These are phyloP conservation scores for Podaxis pistillaris DNA, from an alignment of 768 basidiomycete genomes.

Conservation along the genomic window DNA sequence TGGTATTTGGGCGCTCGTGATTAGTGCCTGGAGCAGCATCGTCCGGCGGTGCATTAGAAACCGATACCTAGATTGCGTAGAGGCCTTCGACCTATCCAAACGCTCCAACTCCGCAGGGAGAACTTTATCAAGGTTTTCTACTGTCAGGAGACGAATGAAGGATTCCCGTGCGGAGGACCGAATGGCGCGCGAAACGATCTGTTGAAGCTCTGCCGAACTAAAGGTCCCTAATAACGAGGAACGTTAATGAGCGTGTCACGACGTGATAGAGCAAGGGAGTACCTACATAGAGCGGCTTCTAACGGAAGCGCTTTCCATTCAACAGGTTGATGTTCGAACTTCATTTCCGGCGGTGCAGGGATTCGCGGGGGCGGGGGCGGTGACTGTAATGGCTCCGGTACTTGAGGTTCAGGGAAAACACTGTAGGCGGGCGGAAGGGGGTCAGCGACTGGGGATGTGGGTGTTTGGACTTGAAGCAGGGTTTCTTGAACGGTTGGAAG, in stretches of 20 bases:
- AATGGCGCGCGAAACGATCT: slow-evolving; percentile 71
- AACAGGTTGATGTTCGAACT: slow-evolving; percentile 57
- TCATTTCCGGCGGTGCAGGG: slow-evolving; percentile 47
- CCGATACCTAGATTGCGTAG: slow-evolving; percentile 64
- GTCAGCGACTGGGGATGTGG: slow-evolving; percentile 5
- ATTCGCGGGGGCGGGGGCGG: slow-evolving; percentile 33
- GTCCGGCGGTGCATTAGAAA: slow-evolving; percentile 66
- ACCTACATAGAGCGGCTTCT: slow-evolving; percentile 61
- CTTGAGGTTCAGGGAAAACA: slow-evolving; percentile 6
- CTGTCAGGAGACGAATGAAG: slow-evolving; percentile 66
- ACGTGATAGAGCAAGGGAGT: not conserved
- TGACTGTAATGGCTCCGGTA: slow-evolving; percentile 7
- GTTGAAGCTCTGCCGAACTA: slow-evolving; percentile 60
- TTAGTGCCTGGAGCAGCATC: slow-evolving; percentile 70
- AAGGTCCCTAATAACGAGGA: slow-evolving; percentile 49
- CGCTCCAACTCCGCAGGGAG: slow-evolving; percentile 60
- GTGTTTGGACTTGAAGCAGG: not conserved
- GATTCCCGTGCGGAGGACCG: slow-evolving; percentile 66
- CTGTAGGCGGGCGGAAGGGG: slow-evolving; percentile 13
- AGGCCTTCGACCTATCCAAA: slow-evolving; percentile 47
- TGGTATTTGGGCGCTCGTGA: slow-evolving; percentile 34
- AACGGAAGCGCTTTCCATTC: slow-evolving; percentile 68
- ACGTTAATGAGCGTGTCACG: slow-evolving; percentile 12
- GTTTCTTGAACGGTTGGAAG: slow-evolving; percentile 11
- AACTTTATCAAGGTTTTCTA: slow-evolving; percentile 57